Percentiles rank a stretch among this genome's conserved stretches.
phyloP scores from a whole-genome alignment of 768 basidiomycete genomes.

The Collybia mongolica region DNA sequence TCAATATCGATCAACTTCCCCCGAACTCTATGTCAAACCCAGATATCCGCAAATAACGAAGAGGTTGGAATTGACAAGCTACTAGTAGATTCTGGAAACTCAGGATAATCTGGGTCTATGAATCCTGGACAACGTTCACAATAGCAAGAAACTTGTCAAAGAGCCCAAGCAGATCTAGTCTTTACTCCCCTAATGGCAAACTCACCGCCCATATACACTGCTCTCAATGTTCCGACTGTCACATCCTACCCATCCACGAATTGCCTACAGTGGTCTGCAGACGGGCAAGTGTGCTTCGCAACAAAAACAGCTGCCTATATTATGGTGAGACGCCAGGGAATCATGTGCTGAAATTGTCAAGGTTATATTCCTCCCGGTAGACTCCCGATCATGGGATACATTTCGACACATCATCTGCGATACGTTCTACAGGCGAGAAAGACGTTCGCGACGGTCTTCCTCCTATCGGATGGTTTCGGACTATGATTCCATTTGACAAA shows the following conservation, averaged over 20 bases:
- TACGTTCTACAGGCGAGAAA: slow-evolving; percentile 37
- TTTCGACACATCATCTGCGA: slow-evolving; percentile 53
- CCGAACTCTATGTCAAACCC: too few species aligned
- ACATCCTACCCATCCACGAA: slow-evolving; percentile 56
- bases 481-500: slow-evolving; percentile 64
- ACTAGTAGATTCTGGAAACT: too few species aligned
- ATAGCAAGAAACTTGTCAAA: too few species aligned
- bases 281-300: slow-evolving; percentile 69
- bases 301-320: slow-evolving; percentile 69
- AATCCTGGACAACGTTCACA: too few species aligned
- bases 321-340: slow-evolving; percentile 42
- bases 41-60: too few species aligned
- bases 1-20: too few species aligned
- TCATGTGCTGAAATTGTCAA: background rate
- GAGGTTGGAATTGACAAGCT: too few species aligned
- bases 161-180: too few species aligned
- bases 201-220: slow-evolving; percentile 38
- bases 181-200: too few species aligned
- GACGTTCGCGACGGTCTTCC: slow-evolving; percentile 27
- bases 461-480: slow-evolving; percentile 67
- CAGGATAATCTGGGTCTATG: too few species aligned
- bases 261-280: slow-evolving; percentile 71
- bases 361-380: slow-evolving; percentile 29
- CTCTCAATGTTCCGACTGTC: slow-evolving; percentile 58
- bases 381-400: slow-evolving; percentile 76